Conservation (phyloP, 306 rosid genomes). For the Sophora flavescens region DNA sequence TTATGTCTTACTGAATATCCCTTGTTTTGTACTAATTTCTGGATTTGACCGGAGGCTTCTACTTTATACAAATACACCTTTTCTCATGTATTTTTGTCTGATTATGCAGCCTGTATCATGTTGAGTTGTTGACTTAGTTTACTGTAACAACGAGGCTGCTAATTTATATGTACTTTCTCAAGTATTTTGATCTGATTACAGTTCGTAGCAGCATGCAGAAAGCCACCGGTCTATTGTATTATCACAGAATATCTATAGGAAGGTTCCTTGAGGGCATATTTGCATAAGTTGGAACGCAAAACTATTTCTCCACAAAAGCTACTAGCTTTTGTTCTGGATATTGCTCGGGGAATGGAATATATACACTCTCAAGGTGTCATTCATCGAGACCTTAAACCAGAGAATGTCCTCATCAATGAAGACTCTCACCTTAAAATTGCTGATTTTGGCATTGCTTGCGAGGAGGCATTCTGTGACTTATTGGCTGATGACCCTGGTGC, state of each 20-base stretch:
- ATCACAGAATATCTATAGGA: slow-evolving; percentile 82
- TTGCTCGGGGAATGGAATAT: slow-evolving; percentile 91
- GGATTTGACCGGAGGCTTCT: slow-evolving; percentile 31
- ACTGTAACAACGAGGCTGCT: neutral
- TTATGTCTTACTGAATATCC: slow-evolving; percentile 31
- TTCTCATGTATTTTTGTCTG: slow-evolving; percentile 38
- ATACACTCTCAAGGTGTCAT: slow-evolving; percentile 87
- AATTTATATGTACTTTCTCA: slow-evolving; percentile 26
- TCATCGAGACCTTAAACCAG: slow-evolving; percentile 96
- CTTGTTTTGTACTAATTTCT: neutral
- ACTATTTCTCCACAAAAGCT: slow-evolving; percentile 65
- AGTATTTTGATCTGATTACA: slow-evolving; percentile 56
- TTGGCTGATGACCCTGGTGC: slow-evolving; percentile 95
- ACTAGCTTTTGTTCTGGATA: slow-evolving; percentile 74
- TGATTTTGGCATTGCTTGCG: slow-evolving; percentile 95
- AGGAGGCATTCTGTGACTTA: slow-evolving; percentile 75
- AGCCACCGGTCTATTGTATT: slow-evolving; percentile 82
- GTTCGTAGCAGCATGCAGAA: slow-evolving; percentile 89
- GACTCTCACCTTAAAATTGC: slow-evolving; percentile 80
- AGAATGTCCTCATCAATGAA: slow-evolving; percentile 75
- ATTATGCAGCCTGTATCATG: slow-evolving; percentile 53
- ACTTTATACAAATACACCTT: slow-evolving; percentile 7
- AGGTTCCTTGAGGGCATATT: slow-evolving; percentile 89
- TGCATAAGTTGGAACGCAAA: slow-evolving; percentile 75
- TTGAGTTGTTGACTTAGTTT: neutral